phyloP scores from a whole-genome alignment of 345 rosid genomes.

The Euphorbia pulcherrima region DNA sequence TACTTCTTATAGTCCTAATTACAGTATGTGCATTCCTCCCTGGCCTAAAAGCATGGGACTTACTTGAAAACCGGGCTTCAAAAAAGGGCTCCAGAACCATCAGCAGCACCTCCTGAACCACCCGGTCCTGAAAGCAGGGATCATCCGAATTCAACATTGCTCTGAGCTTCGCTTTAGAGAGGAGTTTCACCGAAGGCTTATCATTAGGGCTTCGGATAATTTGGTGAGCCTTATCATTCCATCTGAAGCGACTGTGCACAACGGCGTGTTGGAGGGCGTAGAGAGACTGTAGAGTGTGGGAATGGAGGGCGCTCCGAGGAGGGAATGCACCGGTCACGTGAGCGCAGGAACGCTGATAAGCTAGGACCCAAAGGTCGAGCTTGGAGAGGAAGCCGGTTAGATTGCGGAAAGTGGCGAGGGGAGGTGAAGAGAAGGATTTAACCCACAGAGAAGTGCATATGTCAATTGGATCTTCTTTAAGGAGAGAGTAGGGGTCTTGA shows the following conservation, averaged over 20 bases:
- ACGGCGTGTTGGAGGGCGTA: conserved; percentile 69
- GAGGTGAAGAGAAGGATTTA: conserved; percentile 76
- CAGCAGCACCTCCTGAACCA: conserved; percentile 79
- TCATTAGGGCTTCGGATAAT: conserved; percentile 67
- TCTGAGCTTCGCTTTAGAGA: conserved; percentile 58
- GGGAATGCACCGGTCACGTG: conserved; percentile 81
- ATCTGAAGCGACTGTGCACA: conserved; percentile 50
- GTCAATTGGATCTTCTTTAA: conserved; percentile 80
- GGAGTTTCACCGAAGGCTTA: conserved; percentile 27
- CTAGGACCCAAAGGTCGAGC: conserved; percentile 88
- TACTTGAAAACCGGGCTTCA: conserved; percentile 68
- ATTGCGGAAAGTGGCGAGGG: conserved; percentile 49
- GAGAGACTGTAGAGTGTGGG: conserved; percentile 57
- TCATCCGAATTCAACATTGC: conserved; percentile 44
- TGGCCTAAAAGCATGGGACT: conserved; percentile 77
- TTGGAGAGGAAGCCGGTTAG: conserved; percentile 84
- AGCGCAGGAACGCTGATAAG: conserved; percentile 82
- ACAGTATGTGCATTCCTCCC: conserved; percentile 89
- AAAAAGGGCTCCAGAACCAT: conserved; percentile 84
- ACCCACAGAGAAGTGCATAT: conserved; percentile 79
- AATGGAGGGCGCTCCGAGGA: conserved; percentile 73
- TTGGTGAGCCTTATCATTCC: conserved; percentile 71
- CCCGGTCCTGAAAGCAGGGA: conserved; percentile 80
- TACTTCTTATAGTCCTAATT: conserved; percentile 79
- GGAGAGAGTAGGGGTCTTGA: conserved; percentile 53